Conservation (phyloP, 2,329 filamentous ascomycete species). For the Colletotrichum sp. region DNA sequence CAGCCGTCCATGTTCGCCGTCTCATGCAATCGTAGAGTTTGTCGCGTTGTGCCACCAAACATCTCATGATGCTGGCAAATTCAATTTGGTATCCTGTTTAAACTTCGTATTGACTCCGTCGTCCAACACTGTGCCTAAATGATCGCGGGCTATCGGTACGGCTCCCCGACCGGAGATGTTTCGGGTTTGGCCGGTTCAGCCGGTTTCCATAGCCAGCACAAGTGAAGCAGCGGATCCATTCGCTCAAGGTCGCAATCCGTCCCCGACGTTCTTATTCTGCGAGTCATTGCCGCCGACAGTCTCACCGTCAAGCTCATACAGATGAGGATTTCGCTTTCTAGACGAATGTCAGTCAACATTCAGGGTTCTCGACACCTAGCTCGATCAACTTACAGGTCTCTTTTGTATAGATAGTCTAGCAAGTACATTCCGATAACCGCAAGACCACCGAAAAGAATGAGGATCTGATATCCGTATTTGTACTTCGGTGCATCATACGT, state of each 20-base stretch:
- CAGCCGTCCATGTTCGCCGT: not conserved
- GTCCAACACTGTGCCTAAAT: not conserved
- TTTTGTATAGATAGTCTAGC: not conserved
- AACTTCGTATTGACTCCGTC: not conserved
- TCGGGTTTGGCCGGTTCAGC: not conserved
- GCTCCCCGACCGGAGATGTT: not conserved
- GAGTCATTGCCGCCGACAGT: not conserved
- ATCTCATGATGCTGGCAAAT: not conserved
- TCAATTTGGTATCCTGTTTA: not conserved
- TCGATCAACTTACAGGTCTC: not conserved
- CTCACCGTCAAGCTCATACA: not conserved
- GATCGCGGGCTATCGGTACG: not conserved
- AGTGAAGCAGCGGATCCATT: not conserved
- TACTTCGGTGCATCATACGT: conserved; percentile 37
- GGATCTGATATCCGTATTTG: conserved; percentile 36
- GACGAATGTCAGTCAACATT: not conserved
- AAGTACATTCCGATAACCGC: conserved; percentile 21
- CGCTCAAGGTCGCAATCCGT: not conserved
- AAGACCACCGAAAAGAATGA: conserved; percentile 34
- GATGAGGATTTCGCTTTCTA: not conserved
- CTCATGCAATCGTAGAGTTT: not conserved
- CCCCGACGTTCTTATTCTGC: not conserved
- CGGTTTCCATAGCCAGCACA: not conserved
- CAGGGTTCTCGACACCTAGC: rapidly evolving
- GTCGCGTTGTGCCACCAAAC: not conserved